Evolutionary conservation across 345 rosid genomes (phyloP), one percentile per base, ranked within the genome.

Genomic region (Durio zibethinus): DNA sequence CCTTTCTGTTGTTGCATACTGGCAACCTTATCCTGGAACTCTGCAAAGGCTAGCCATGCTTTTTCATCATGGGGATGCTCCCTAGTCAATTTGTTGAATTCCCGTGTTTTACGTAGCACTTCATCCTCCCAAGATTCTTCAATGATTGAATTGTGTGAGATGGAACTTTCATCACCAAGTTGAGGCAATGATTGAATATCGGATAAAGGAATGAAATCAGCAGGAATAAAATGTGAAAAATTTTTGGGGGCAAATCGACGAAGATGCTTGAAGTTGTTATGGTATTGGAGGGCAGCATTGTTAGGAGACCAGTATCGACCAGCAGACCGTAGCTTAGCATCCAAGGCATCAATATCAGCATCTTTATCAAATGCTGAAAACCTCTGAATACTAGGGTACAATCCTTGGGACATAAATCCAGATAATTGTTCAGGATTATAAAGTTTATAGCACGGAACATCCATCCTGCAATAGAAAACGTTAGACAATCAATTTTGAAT

Each of bases 91-190:
- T 67, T 90, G 74, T 96, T 96, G 56, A 92, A 93, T 66, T 91
- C 94, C 65, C 92, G 84, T 0, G 98, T 96, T 83, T 87, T 96
- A 38, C 88, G 88, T 33, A 92, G 78, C 80, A 93, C 84, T 74
- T 93, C 91, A 82, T 96, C 99, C 72, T 96, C 99, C 98, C 99
- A 96, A 4, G 99, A 96, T 82, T 88, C 94, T 86, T 86, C 97
- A 38, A 90, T 36, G 76, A 81, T 16, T 56, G 82, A 80, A 61
- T 83, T 69, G 33, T 72, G 81, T 16, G 81, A 50, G 10, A 62
- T 36, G 4, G 83, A 80, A 82, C 77, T 73, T 23, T 57, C 78
- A 76, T 82, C 87, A 21, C 53, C 83, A 59, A 50, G 72, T 33
- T 82, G 91, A 71, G 23, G 72, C 5, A 80, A 83, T 38, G 81